Base-by-base conservation (phyloP, 2,329 filamentous ascomycete species). In the Ceratocystis alfenasii region DNA sequence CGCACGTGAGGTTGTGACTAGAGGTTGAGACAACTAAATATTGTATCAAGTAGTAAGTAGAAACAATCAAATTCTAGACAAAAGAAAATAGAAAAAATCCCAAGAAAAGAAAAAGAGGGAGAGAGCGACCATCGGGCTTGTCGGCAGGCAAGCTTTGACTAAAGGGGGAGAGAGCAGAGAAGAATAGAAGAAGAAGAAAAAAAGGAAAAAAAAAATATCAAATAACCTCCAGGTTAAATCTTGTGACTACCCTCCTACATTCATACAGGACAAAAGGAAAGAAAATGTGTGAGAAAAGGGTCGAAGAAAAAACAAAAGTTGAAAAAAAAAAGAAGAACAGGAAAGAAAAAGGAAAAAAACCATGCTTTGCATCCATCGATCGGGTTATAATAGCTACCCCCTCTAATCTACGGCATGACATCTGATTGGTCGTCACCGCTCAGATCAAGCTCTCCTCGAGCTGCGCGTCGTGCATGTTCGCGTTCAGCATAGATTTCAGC, bases 401-500 rank as follows among this genome's bases (percentile, higher is more conserved):
- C 62, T 36, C 8, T 65, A 28, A 8, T 62, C 65, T 12, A 10
- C 45, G 36, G 12, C 5, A 63, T 50, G n/a, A 63, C 17, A 59
- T 65, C 63, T 15, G 63, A 65, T 41, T 57, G 48, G 5, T 67
- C 66, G 30, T 62, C 61, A 17, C 48, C 66, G 53, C 63, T 65
- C 48, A 67, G 62, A 61, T 67, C 66, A 17, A 67, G 48, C 15
- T 70, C 69, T n/a, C 59, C 68, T 41, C 69, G 68, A 12, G 63
- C 70, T 2, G 69, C 68, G 20, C 64, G 66, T 20, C 70, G 68
- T 20, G 69, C 70, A 63, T 68, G 66, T 74, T 81, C 81, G 64
- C 84, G 75, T 74, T 87, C 84, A 2, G 74, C 73, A 70, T 90
- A 88, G 53, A 96, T 86, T 72, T 86, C 87, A 59, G 83, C 81